Percentiles rank a stretch among this genome's conserved stretches.
phyloP scores from a whole-genome alignment of 2,329 filamentous ascomycete species.

The Sodiomyces alkalinus region DNA sequence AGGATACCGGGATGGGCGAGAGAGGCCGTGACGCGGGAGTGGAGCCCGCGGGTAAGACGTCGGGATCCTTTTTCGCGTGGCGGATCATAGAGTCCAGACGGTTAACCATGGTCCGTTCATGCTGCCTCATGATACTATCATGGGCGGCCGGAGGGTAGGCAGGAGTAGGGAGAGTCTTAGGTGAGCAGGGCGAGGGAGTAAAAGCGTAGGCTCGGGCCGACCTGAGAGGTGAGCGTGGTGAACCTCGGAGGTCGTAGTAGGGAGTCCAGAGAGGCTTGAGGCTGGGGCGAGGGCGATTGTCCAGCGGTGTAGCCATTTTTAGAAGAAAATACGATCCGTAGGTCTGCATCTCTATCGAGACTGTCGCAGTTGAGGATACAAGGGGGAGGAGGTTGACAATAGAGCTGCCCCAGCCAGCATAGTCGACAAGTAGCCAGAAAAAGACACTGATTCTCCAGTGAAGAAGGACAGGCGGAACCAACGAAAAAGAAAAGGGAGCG shows the following conservation, averaged over 20 bases:
- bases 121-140: slow-evolving; percentile 18
- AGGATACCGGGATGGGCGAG: slow-evolving; percentile 6
- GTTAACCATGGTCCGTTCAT: slow-evolving; percentile 19
- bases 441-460: too few relatives aligned
- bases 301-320: too few relatives aligned
- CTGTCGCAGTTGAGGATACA: too few relatives aligned
- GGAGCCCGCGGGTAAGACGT: slow-evolving; percentile 3
- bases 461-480: too few relatives aligned
- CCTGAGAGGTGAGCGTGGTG: slow-evolving; percentile 7
- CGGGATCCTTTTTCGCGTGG: not conserved
- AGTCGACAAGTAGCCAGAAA: too few relatives aligned
- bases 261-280: slow-evolving; percentile 19
- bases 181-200: slow-evolving; percentile 12
- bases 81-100: slow-evolving; percentile 15
- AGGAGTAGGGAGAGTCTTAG: slow-evolving; percentile 18
- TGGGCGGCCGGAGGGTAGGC: slow-evolving; percentile 15
- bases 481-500: too few relatives aligned
- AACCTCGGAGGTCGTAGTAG: slow-evolving; percentile 11
- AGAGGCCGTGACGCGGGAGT: slow-evolving; percentile 4
- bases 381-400: too few relatives aligned
- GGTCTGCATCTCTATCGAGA: too few relatives aligned
- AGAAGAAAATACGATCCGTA: too few relatives aligned
- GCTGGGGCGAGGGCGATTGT: slow-evolving; percentile 4
- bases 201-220: slow-evolving; percentile 10
- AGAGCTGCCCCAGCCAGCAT: too few relatives aligned